A percentile compares a stretch with the other conserved stretches of the same genome.
phyloP scores from a whole-genome alignment of 768 basidiomycete species.

The Leccinum rimulosum region DNA sequence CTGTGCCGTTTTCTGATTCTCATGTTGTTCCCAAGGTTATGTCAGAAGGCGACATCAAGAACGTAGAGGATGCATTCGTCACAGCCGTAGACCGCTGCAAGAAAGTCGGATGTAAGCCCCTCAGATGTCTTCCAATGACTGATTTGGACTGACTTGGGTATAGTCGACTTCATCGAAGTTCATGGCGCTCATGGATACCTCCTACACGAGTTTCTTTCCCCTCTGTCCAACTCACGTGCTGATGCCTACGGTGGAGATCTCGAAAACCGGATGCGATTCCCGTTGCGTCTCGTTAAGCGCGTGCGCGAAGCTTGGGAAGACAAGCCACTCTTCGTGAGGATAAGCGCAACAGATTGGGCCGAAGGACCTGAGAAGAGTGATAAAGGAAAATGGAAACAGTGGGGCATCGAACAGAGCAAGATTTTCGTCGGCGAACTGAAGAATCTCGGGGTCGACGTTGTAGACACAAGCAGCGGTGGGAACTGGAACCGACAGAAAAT shows the following conservation, averaged over 20 bases:
- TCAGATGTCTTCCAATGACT: neutral
- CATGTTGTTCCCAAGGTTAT: conserved; percentile 61
- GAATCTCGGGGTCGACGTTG: conserved; percentile 67
- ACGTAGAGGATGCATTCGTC: conserved; percentile 59
- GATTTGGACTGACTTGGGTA: conserved; percentile 9
- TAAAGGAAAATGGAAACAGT: conserved; percentile 57
- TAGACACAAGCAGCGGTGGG: conserved; percentile 71
- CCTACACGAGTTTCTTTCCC: conserved; percentile 67
- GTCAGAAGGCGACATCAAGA: conserved; percentile 50
- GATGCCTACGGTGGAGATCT: conserved; percentile 74
- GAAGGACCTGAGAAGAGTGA: conserved; percentile 51
- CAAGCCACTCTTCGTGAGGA: conserved; percentile 70
- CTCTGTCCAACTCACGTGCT: conserved; percentile 67
- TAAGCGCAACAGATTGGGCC: conserved; percentile 69
- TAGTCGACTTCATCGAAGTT: conserved; percentile 72
- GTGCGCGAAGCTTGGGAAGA: conserved; percentile 56
- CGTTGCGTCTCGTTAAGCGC: conserved; percentile 53
- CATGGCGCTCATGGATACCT: conserved; percentile 69
- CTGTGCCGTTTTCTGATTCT: conserved; percentile 48
- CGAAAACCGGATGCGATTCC: conserved; percentile 69
- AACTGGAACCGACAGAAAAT: conserved; percentile 64
- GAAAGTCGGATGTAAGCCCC: conserved; percentile 55
- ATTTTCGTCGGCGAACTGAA: conserved; percentile 53
- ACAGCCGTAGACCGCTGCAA: conserved; percentile 54
- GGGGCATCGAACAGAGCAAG: conserved; percentile 79